Percentiles rank a stretch among this genome's conserved stretches.
Conservation (phyloP, 768 basidiomycete species). For the Krasilnikovozyma curviuscula region DNA sequence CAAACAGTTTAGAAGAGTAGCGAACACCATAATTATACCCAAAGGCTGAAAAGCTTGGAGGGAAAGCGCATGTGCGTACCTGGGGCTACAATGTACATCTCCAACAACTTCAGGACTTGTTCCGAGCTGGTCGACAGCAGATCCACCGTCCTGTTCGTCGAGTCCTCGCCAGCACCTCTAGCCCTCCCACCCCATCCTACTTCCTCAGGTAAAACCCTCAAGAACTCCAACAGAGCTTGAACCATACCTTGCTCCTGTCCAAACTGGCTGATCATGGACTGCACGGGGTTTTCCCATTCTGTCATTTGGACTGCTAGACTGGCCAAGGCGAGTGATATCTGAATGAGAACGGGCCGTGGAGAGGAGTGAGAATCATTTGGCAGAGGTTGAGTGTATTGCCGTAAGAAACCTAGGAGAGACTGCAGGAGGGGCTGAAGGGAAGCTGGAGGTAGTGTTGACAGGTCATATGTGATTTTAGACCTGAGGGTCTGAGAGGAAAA, state of each 20-base stretch:
- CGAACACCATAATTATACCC: neutral
- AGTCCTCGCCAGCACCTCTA: conserved; percentile 26
- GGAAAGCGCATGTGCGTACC: conserved; percentile 36
- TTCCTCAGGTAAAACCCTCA: conserved; percentile 83
- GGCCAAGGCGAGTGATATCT: conserved; percentile 73
- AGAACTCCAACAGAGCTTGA: conserved; percentile 63
- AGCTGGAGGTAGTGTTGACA: conserved; percentile 57
- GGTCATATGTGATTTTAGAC: conserved; percentile 92
- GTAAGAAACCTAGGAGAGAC: no score
- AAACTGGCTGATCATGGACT: conserved; percentile 61
- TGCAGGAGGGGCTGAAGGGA: conserved; percentile 66
- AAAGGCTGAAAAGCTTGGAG: neutral
- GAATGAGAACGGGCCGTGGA: conserved; percentile 67
- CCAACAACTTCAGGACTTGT: conserved; percentile 54
- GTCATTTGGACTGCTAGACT: conserved; percentile 76
- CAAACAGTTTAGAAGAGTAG: neutral
- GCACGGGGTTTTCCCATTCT: conserved; percentile 62
- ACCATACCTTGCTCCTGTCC: conserved; percentile 71
- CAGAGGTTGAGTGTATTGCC: no score
- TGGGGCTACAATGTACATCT: conserved; percentile 70
- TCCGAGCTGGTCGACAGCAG: conserved; percentile 30
- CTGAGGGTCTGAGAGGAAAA: conserved; percentile 35
- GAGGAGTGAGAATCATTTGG: conserved; percentile 51
- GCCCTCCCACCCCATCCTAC: conserved; percentile 18
- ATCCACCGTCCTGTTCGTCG: conserved; percentile 37